phyloP scores from a whole-genome alignment of 2,329 filamentous ascomycete species.

The Penicillium concentricum region DNA sequence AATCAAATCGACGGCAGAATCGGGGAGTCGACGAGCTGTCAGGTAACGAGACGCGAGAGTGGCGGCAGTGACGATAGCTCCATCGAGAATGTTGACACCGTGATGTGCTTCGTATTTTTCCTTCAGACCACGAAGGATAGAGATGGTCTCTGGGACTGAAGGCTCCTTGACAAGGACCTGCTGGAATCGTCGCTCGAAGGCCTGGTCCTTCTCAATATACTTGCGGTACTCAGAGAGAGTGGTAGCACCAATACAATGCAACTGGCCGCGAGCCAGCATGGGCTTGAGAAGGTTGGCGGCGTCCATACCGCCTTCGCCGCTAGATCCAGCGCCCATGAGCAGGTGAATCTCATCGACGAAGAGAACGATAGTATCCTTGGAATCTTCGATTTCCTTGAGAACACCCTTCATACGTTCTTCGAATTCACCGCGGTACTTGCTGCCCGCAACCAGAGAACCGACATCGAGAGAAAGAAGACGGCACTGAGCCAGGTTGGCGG shows the following conservation, averaged over 20 bases:
- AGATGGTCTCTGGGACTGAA: slow-evolving; percentile 82
- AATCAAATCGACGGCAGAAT: slow-evolving; percentile 94
- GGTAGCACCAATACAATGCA: slow-evolving; percentile 97
- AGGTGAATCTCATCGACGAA: slow-evolving; percentile 99
- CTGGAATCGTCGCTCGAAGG: slow-evolving; percentile 97
- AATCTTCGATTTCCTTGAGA: slow-evolving; percentile 90
- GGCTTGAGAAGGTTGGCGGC: slow-evolving; percentile 96
- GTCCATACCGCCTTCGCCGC: slow-evolving; percentile 97
- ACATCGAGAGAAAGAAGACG: slow-evolving; percentile 93
- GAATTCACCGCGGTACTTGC: slow-evolving; percentile 98
- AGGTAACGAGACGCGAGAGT: slow-evolving; percentile 91
- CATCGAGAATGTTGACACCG: slow-evolving; percentile 93
- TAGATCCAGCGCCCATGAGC: slow-evolving; percentile 93
- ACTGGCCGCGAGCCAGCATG: slow-evolving; percentile 92
- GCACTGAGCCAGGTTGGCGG: slow-evolving; percentile 90
- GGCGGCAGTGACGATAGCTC: slow-evolving; percentile 87
- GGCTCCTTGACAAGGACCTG: slow-evolving; percentile 98
- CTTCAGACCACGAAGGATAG: slow-evolving; percentile 96
- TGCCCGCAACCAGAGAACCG: slow-evolving; percentile 89
- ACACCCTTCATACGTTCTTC: slow-evolving; percentile 99
- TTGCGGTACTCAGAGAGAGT: slow-evolving; percentile 95
- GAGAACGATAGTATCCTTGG: slow-evolving; percentile 94
- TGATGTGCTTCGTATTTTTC: slow-evolving; percentile 98
- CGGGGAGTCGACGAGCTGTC: slow-evolving; percentile 83
- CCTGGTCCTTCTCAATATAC: slow-evolving; percentile 97